These are phyloP conservation scores for Galerina sulciceps DNA, from an alignment of 768 basidiomycete genomes.

Conservation along the genomic window DNA sequence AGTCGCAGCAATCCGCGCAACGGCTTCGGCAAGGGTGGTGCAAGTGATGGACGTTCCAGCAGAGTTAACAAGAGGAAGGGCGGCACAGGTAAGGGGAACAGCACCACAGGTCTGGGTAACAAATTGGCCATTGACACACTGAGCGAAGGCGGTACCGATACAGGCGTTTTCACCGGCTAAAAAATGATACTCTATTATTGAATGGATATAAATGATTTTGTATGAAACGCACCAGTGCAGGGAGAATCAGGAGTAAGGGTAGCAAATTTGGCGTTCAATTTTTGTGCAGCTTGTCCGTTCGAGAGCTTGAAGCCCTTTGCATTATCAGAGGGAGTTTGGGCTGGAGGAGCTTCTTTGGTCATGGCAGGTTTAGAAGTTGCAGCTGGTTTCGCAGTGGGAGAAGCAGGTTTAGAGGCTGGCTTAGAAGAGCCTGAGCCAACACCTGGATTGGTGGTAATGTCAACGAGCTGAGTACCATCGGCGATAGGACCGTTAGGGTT, in stretches of 20 bases:
- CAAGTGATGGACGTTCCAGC: constrained; percentile 55
- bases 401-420: background rate
- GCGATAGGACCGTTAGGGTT: constrained; percentile 45
- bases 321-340: constrained; percentile 19
- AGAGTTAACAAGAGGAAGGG: constrained; percentile 56
- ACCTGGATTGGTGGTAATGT: constrained; percentile 38
- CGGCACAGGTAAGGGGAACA: constrained; percentile 38
- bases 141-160: constrained; percentile 46
- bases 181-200: background rate
- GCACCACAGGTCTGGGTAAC: constrained; percentile 40
- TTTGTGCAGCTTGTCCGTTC: constrained; percentile 54
- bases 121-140: constrained; percentile 51
- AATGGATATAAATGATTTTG: background rate
- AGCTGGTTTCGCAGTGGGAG: constrained; percentile 9
- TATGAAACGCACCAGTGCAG: constrained; percentile 38
- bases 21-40: constrained; percentile 47
- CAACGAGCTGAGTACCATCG: constrained; percentile 47
- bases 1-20: constrained; percentile 42
- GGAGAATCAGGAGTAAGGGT: constrained; percentile 45
- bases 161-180: constrained; percentile 42
- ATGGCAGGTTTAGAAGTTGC: constrained; percentile 13
- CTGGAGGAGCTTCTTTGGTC: constrained; percentile 14
- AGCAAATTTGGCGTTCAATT: constrained; percentile 56
- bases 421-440: constrained; percentile 5
- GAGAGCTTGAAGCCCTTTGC: constrained; percentile 35